Evolutionary conservation across 2,329 filamentous ascomycete species (phyloP), one percentile per base, ranked within the genome.

Genomic region (Gaeumannomyces tritici): DNA sequence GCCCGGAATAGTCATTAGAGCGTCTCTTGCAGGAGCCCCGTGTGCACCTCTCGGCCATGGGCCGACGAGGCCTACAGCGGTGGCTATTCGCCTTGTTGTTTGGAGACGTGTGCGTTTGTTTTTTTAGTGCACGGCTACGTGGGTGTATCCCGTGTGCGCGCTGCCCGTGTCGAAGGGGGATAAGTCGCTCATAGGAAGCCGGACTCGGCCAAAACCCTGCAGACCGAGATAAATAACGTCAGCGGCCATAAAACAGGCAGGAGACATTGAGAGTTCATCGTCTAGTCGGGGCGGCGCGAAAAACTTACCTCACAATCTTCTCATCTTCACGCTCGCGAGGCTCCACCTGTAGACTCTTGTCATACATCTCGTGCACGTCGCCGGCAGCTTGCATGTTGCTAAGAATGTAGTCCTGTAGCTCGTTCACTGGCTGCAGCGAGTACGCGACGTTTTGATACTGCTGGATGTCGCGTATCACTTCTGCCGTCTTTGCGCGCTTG

Each of bases 371-470:
- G 75, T 98, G 93, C 66, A 99, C 95, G 74, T 98, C 93, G 61
- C 92, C 90, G 4, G 95, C 93, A 33, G 89, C 89, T 77, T 96
- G 89, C 90, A 98, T 96, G 74, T 98, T 97, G 74, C 88, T 93
- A 68, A 97, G 78, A 67, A 99, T 96, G 76, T 98, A 99, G 69
- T 98, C 93, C 73, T 98, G 93, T 67, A 99, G 80, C 76, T 98
- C 95, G 2, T 88, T 84, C 21, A 99, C 93, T 0, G 92, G 84
- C 72, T 96, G 90, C 61, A 99, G 80, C 9, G 90, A 88, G 73
- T 98, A 99, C n/a, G 92, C 92, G 65, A 96, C 91, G 70, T 96
- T 97, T 74, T 99, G 95, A 73, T 97, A 99, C 73, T 98, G 93
- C 74, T 98, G 95, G 67, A 99, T 98, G 73, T 98, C 93, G 65